These are phyloP conservation scores for Ulmus americana DNA, from an alignment of 331 rosid species.

Conservation along the genomic window DNA sequence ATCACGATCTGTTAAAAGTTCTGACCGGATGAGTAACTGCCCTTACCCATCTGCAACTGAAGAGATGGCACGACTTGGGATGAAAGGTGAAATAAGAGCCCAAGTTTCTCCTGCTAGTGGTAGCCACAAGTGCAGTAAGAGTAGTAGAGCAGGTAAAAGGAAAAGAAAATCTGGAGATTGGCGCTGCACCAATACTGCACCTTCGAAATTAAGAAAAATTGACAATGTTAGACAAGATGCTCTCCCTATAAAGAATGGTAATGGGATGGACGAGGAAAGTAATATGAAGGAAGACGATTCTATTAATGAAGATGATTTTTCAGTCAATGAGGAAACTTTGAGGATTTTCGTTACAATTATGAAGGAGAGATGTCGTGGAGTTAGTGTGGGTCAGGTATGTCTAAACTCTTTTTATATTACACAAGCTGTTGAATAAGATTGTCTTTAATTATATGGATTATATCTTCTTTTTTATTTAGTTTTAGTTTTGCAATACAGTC, in stretches of 20 bases:
- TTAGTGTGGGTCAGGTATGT: slow-evolving; percentile 50
- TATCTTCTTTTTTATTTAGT: neutral
- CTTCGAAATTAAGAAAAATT: slow-evolving; percentile 38
- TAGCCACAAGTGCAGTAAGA: slow-evolving; percentile 28
- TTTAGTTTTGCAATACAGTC: neutral
- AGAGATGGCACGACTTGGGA: slow-evolving; percentile 65
- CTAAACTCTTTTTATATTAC: slow-evolving; percentile 7
- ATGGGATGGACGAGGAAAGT: slow-evolving; percentile 15
- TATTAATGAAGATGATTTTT: slow-evolving; percentile 26
- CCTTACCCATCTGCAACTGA: slow-evolving; percentile 77
- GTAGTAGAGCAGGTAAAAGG: slow-evolving; percentile 31
- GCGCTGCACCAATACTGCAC: slow-evolving; percentile 23
- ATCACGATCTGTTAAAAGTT: slow-evolving; percentile 34
- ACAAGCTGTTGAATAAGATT: neutral
- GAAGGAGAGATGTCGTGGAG: slow-evolving; percentile 64
- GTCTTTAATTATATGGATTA: neutral
- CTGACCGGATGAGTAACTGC: slow-evolving; percentile 61
- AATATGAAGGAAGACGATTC: slow-evolving; percentile 17
- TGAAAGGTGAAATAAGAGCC: slow-evolving; percentile 33
- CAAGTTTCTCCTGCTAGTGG: slow-evolving; percentile 29
- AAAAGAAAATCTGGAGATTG: slow-evolving; percentile 45
- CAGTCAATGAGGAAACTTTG: slow-evolving; percentile 38
- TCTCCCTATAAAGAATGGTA: slow-evolving; percentile 14
- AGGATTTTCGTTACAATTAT: slow-evolving; percentile 62
- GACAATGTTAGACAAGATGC: slow-evolving; percentile 20